These are phyloP conservation scores for Penicillium corylophilum DNA, from an alignment of 2,329 filamentous ascomycete genomes.

Conservation along the genomic window DNA sequence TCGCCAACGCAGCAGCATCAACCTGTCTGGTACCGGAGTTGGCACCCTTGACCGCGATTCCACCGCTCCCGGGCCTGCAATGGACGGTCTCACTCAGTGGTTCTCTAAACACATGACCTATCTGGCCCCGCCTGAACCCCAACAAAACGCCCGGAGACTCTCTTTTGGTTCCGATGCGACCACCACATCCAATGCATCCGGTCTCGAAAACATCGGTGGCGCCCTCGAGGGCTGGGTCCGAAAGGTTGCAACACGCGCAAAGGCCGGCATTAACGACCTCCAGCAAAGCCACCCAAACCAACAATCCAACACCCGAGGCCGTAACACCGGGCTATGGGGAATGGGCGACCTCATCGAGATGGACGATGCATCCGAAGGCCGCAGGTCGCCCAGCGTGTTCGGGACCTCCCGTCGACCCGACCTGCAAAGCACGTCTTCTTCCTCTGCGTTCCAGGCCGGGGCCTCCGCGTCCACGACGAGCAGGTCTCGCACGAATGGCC, in stretches of 20 bases:
- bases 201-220: conserved; percentile 79
- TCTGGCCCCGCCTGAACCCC: conserved; percentile 64
- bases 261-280: conserved; percentile 40
- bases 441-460: conserved; percentile 25
- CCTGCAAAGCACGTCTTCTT: conserved; percentile 21
- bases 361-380: conserved; percentile 38
- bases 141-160: conserved; percentile 50
- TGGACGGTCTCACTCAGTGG: conserved; percentile 80
- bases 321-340: conserved; percentile 28
- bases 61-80: conserved; percentile 65
- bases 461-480: conserved; percentile 29
- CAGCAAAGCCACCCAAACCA: conserved; percentile 32
- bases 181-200: conserved; percentile 34
- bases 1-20: conserved; percentile 46
- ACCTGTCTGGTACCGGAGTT: conserved; percentile 82
- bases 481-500: conserved; percentile 34
- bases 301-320: conserved; percentile 22
- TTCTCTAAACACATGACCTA: conserved; percentile 80
- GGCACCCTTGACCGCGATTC: conserved; percentile 68
- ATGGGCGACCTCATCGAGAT: conserved; percentile 47
- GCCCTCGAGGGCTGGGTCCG: conserved; percentile 89
- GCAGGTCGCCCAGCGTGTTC: conserved; percentile 20
- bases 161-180: conserved; percentile 39
- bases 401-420: conserved; percentile 17
- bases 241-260: conserved; percentile 63